phyloP scores from a whole-genome alignment of 2,329 filamentous ascomycete genomes.

The Calonectria naviculata region DNA sequence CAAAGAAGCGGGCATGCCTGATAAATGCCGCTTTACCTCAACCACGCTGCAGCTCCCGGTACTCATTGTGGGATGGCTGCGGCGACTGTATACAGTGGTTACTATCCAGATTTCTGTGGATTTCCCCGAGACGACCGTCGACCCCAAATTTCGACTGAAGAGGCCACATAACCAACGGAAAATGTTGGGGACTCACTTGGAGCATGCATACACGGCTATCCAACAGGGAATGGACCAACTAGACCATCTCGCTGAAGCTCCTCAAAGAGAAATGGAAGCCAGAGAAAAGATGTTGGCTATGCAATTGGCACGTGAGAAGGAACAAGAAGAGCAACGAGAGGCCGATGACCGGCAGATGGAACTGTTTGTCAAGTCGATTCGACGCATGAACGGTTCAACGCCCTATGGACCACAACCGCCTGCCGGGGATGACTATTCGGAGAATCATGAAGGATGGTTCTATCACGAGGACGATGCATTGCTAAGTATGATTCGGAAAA shows the following conservation, averaged over 20 bases:
- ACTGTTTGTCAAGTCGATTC: constrained; percentile 23
- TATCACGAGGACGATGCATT: constrained; percentile 41
- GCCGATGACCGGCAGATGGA: constrained; percentile 11
- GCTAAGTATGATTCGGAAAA: constrained; percentile 35
- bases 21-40: constrained; percentile 32
- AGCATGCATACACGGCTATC: constrained; percentile 6
- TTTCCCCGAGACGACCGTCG: background rate
- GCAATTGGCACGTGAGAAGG: background rate
- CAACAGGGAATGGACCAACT: constrained; percentile 21
- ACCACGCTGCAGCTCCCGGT: constrained; percentile 27
- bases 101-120: constrained; percentile 23
- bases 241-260: background rate
- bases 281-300: constrained; percentile 17
- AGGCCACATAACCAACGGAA: constrained; percentile 9
- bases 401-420: background rate
- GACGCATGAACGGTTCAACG: constrained; percentile 1
- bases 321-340: background rate
- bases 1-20: background rate
- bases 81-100: constrained; percentile 26
- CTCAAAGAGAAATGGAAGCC: constrained; percentile 6
- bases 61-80: constrained; percentile 28
- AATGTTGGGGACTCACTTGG: background rate
- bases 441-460: constrained; percentile 38
- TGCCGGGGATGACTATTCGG: constrained; percentile 27
- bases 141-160: background rate